A percentile compares a stretch with the other conserved stretches of the same genome.
Evolutionary conservation across 495 filamentous ascomycete species (phyloP).

Genomic region (Poronia punctata): DNA sequence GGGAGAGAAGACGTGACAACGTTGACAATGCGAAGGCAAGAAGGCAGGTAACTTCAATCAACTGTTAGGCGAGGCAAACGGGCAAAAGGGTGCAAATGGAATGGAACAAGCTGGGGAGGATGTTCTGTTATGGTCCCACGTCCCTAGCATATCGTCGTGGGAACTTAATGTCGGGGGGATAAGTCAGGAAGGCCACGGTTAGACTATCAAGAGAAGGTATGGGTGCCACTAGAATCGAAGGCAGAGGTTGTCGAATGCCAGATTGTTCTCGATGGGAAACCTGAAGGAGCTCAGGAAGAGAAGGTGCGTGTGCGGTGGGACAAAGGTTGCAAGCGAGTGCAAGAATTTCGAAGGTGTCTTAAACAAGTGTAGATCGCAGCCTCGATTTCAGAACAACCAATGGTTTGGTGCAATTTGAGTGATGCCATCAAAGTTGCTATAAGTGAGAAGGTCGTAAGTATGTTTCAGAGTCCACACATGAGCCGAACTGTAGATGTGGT

Average conservation of each 20-base stretch:
- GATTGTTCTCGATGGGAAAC: not conserved
- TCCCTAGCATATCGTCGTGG: too few species aligned
- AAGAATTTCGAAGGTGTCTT: not conserved
- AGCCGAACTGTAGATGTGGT: too few species aligned
- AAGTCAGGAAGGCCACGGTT: too few species aligned
- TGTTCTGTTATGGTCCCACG: too few species aligned
- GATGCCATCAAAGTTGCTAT: conserved; percentile 6
- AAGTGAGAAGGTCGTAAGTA: not conserved
- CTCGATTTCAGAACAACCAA: conserved; percentile 2
- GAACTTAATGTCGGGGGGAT: too few species aligned
- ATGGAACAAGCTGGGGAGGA: not conserved
- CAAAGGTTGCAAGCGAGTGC: not conserved
- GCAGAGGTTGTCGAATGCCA: not conserved
- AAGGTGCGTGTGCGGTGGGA: not conserved
- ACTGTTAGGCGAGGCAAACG: too few species aligned
- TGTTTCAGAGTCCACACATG: not conserved
- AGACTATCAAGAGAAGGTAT: too few species aligned
- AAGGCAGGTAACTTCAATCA: too few species aligned
- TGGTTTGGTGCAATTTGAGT: conserved; percentile 3
- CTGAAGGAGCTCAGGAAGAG: not conserved
- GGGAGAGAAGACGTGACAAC: not conserved
- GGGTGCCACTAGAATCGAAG: too few species aligned
- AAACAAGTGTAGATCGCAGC: not conserved
- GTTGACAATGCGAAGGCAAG: not conserved
- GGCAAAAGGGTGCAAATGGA: not conserved